These are phyloP conservation scores for Aspergillus floridensis DNA, from an alignment of 2,329 filamentous ascomycete genomes.

Conservation along the genomic window DNA sequence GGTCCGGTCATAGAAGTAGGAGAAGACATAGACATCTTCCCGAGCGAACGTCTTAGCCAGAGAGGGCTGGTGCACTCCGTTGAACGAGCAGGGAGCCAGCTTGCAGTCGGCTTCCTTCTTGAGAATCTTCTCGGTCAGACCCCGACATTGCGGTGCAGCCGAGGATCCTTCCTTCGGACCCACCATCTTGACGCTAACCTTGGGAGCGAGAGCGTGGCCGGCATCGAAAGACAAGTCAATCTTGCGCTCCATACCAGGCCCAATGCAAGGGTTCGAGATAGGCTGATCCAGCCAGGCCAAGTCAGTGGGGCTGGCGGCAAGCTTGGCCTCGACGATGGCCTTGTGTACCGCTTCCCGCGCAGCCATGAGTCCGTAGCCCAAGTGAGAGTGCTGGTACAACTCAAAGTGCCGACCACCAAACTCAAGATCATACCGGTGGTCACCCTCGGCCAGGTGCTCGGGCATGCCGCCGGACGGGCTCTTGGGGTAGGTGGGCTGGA, in stretches of 20 bases:
- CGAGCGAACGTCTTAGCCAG: constrained; percentile 86
- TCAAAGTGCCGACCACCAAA: constrained; percentile 90
- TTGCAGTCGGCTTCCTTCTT: constrained; percentile 80
- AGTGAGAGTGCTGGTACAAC: constrained; percentile 96
- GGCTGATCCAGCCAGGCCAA: constrained; percentile 67
- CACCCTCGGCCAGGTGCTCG: constrained; percentile 77
- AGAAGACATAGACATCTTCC: constrained; percentile 95
- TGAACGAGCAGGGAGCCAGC: constrained; percentile 94
- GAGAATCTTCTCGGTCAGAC: constrained; percentile 83
- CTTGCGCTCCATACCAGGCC: constrained; percentile 71
- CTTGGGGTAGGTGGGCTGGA: constrained; percentile 87
- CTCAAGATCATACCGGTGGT: constrained; percentile 90
- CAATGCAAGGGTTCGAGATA: constrained; percentile 81
- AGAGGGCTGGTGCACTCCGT: constrained; percentile 90
- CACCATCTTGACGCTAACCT: constrained; percentile 77
- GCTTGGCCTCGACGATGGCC: constrained; percentile 68
- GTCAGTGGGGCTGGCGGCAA: constrained; percentile 60
- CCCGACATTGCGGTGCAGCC: constrained; percentile 83
- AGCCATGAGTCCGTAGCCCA: constrained; percentile 94
- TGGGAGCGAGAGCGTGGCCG: constrained; percentile 63
- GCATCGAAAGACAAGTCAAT: constrained; percentile 70
- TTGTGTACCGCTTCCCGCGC: constrained; percentile 84
- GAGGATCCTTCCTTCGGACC: constrained; percentile 65
- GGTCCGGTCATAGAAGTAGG: constrained; percentile 96
- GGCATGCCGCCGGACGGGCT: constrained; percentile 74